Evolutionary conservation across 331 rosid genomes (phyloP).

Genomic region (Acacia pycnantha): DNA sequence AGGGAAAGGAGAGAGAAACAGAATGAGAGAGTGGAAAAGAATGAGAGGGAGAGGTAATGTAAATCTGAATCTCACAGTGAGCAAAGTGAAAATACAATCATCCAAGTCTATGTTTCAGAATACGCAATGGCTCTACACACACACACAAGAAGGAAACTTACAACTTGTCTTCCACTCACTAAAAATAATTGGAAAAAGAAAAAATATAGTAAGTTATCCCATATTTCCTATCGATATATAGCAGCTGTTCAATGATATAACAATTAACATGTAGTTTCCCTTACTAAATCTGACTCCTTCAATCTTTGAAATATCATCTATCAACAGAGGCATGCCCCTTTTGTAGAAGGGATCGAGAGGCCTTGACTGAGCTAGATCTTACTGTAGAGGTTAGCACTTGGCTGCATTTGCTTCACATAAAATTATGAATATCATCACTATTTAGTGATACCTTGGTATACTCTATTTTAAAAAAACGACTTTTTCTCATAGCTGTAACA

Average conservation of each 20-base stretch:
- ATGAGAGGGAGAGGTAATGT: background rate
- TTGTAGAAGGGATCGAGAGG: constrained; percentile 96
- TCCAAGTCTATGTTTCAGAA: background rate
- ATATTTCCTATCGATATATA: background rate
- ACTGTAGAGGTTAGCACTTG: constrained; percentile 60
- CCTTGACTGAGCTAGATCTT: constrained; percentile 90
- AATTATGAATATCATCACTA: constrained; percentile 15
- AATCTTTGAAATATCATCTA: constrained; percentile 35
- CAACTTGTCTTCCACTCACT: no score
- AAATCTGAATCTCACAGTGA: background rate
- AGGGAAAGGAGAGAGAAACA: background rate
- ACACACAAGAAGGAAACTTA: background rate
- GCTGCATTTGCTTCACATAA: constrained; percentile 28
- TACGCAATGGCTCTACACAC: background rate
- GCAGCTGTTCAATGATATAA: constrained; percentile 11
- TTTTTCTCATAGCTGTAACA: background rate
- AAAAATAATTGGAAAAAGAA: no score
- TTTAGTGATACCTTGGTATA: background rate
- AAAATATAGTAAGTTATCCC: background rate
- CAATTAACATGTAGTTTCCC: constrained; percentile 4
- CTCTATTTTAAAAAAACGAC: background rate
- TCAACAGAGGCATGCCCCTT: constrained; percentile 96
- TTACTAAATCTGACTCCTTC: background rate
- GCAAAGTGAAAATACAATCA: background rate
- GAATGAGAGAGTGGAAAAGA: background rate